Base-by-base conservation (phyloP, 2,329 filamentous ascomycete genomes). In the Gyromitra esculenta region DNA sequence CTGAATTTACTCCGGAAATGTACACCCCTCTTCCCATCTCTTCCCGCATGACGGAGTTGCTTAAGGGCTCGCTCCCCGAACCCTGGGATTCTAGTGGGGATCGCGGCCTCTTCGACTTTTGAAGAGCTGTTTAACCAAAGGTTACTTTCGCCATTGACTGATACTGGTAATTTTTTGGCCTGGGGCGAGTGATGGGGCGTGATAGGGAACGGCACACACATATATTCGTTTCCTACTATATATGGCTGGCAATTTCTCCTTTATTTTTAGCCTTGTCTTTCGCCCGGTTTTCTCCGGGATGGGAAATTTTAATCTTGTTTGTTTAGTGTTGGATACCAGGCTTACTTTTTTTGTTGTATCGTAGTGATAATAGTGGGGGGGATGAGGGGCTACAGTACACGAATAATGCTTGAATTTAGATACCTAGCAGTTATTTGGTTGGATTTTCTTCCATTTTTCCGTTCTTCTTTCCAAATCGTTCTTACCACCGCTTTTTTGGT, bases 31-130 rank as follows among this genome's bases (percentile, higher is more conserved):
- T 5, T 25, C 35, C 69, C 13, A 65, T 72, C 48, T 72, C 69
- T 25, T n/a, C 69, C 9, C 69, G 48, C 9, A 72, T 72, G 69
- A 6, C 59, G 4, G 48, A 72, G 37, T 48, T 72, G 39, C 59
- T 72, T 21, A 60, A 65, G 37, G 69, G 69, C n/a, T 72, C 69
- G 31, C 56, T 52, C 25, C 21, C 59, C 15, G 69, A 72, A 18
- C 59, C 69, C 8, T 54, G 48, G 25, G 39, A 65, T 11, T 18
- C 60, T 3, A 57, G 65, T 21, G 64, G 69, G 69, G 41, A 11
- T 5, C 52, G 37, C 52, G 18, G 57, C 5, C 25, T 5, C 52
- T 21, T 57, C 18, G 35, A 15, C 7, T 35, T 18, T 54, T 68
- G 65, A 39, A 5, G 31, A 5, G 8, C 11, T 3, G 0, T n/a